phyloP scores from a whole-genome alignment of 805 yeast species.

The Pichia insulana region DNA sequence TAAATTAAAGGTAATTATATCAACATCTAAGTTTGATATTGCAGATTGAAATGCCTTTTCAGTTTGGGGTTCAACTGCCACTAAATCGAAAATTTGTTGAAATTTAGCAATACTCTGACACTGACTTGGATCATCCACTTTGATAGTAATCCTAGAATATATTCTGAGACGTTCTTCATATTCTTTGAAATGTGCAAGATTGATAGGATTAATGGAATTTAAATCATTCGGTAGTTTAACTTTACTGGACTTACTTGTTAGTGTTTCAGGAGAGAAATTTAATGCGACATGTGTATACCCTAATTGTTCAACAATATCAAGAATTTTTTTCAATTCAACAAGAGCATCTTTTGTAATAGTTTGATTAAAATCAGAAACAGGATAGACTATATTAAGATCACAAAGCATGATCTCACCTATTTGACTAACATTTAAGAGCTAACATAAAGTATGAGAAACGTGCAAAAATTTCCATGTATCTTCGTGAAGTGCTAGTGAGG shows the following conservation, averaged over 20 bases:
- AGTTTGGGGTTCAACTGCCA: constrained; percentile 71
- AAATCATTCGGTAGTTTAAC: constrained; percentile 42
- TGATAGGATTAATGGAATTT: constrained; percentile 35
- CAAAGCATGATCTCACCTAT: constrained; percentile 32
- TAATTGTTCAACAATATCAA: constrained; percentile 45
- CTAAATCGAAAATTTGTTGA: constrained; percentile 52
- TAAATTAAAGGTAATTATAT: constrained; percentile 67
- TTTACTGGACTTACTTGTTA: constrained; percentile 33
- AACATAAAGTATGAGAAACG: too few relatives aligned
- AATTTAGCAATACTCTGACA: constrained; percentile 50
- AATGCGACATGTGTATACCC: constrained; percentile 76
- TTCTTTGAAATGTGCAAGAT: constrained; percentile 26
- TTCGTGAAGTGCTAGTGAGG: too few relatives aligned
- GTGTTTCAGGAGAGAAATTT: constrained; percentile 36
- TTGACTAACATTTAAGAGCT: neutral
- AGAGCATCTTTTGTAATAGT: constrained; percentile 37
- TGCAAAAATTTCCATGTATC: too few relatives aligned
- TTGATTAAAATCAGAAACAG: constrained; percentile 39
- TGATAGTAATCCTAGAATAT: constrained; percentile 66
- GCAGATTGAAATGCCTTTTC: constrained; percentile 75
- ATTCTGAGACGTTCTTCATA: constrained; percentile 35
- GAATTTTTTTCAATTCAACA: constrained; percentile 36
- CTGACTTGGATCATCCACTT: constrained; percentile 69
- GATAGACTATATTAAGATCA: constrained; percentile 73
- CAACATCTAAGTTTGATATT: constrained; percentile 69